Base-by-base conservation (phyloP, 177 flowering plant species). In the Vitis hybrid region DNA sequence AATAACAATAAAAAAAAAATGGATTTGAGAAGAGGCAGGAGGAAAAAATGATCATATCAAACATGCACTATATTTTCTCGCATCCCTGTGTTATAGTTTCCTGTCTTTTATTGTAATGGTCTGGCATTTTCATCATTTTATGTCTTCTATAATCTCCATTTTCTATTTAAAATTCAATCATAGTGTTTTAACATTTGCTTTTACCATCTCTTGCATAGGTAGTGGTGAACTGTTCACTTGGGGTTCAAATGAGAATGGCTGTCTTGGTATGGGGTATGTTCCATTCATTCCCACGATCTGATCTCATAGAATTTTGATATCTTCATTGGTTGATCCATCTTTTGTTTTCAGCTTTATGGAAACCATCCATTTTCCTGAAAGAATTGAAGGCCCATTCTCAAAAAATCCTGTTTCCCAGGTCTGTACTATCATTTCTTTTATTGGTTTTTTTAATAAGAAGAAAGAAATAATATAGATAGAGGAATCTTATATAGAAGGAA, bases 211-310 rank as follows among this genome's bases (percentile, higher is more conserved):
- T 22, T 29, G 48, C 18, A 26, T 76, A 95, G 99, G 84, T 71
- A 82, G 84, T 55, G 95, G 97, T 31, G 97, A 92, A 64, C 77
- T 96, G 51, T 93, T 85, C 70, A 74, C 93, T 15, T 96, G 99
- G 99, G 99, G 99, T 22, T 90, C 97, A 60, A 96, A 96, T 84
- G 99, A 96, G 72, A 93, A 93, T 80, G 99, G 98, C 22, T 96
- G 99, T 74, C 99, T 96, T 78, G 99, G 99, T 15, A 85, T 82
- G 31, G 98, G 97, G 99, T 95, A 91, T 73, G 9, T 59, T 51
- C 71, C 50, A 49, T 56, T 12, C 8, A 7, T 57, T 50, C 8
- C 58, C 33, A 21, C 11, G 19, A 69, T 29, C 56, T 52, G 15
- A 66, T 39, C 12, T 66, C 62, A 15, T 58, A 19, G 49, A 15